Evolutionary conservation across 2,329 filamentous ascomycete species (phyloP).

Genomic region (Claviceps paspali): DNA sequence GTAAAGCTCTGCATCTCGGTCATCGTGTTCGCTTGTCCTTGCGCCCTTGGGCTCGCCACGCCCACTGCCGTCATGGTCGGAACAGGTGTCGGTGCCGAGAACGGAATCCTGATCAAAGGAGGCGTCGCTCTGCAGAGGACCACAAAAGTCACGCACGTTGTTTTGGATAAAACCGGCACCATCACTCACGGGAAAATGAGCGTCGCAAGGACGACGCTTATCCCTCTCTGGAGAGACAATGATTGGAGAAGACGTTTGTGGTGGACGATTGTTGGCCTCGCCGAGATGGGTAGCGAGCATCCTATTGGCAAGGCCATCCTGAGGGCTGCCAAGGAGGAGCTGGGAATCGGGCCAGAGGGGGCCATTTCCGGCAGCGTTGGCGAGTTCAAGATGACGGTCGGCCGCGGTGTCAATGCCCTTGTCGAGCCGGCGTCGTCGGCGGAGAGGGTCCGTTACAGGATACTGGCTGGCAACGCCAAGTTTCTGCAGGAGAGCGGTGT

Average conservation of each 20-base stretch:
- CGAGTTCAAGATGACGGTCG: slow-evolving; percentile 71
- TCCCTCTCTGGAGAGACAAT: slow-evolving; percentile 51
- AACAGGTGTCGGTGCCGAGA: slow-evolving; percentile 88
- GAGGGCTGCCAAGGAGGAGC: slow-evolving; percentile 55
- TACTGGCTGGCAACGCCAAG: slow-evolving; percentile 69
- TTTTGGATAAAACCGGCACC: slow-evolving; percentile 93
- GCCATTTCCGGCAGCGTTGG: slow-evolving; percentile 71
- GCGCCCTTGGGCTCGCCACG: slow-evolving; percentile 86
- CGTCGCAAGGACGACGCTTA: slow-evolving; percentile 57
- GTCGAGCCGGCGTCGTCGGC: slow-evolving; percentile 60
- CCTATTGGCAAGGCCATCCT: slow-evolving; percentile 87
- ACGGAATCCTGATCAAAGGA: slow-evolving; percentile 95
- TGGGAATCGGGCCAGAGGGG: slow-evolving; percentile 56
- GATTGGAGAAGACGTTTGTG: slow-evolving; percentile 60
- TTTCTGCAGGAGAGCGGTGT: slow-evolving; percentile 63
- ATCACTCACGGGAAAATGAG: slow-evolving; percentile 93
- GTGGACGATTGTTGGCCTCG: slow-evolving; percentile 94
- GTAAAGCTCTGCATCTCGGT: slow-evolving; percentile 96
- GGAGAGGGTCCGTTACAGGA: slow-evolving; percentile 57
- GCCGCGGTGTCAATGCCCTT: slow-evolving; percentile 67
- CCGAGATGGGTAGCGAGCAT: slow-evolving; percentile 91
- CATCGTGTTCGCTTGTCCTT: slow-evolving; percentile 95
- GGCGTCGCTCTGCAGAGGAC: slow-evolving; percentile 82
- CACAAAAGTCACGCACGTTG: slow-evolving; percentile 77
- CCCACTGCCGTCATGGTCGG: slow-evolving; percentile 98